Evolutionary conservation across 1,284 basidiomycete species (phyloP).

Genomic region (Cutaneotrichosporon spelunceum): DNA sequence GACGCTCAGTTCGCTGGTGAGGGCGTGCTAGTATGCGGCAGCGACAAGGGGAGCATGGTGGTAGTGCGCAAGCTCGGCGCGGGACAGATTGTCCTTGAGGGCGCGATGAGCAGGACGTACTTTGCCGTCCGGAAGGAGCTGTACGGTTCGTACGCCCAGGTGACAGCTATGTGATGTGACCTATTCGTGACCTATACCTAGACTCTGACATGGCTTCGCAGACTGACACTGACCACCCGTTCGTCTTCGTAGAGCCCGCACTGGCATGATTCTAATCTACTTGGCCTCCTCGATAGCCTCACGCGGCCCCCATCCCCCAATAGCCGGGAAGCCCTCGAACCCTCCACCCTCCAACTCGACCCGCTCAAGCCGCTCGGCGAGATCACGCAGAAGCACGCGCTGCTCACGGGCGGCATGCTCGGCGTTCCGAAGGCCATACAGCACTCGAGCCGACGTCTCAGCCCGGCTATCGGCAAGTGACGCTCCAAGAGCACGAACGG

Average conservation of each 20-base stretch:
- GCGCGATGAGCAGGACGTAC: constrained; percentile 80
- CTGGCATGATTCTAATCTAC: too few species aligned
- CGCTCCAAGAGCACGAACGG: neutral
- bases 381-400: neutral
- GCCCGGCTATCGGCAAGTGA: neutral
- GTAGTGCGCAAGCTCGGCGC: constrained; percentile 80
- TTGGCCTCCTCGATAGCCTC: neutral
- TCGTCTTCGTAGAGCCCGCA: too few species aligned
- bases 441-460: neutral
- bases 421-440: neutral
- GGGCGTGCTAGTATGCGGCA: constrained; percentile 90
- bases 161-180: constrained; percentile 53
- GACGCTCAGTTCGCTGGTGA: constrained; percentile 90
- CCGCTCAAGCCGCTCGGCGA: neutral
- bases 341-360: neutral
- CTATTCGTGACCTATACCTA: too few species aligned
- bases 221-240: too few species aligned
- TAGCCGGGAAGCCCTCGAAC: neutral
- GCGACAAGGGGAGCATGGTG: constrained; percentile 69
- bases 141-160: constrained; percentile 80
- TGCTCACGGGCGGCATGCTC: neutral
- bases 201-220: too few species aligned
- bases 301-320: neutral
- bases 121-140: constrained; percentile 81
- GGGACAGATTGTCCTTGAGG: constrained; percentile 82